A percentile compares a stretch with the other conserved stretches of the same genome.
These are phyloP conservation scores for Penicillium capsulatum DNA, from an alignment of 2,329 filamentous ascomycete genomes.

Conservation along the genomic window DNA sequence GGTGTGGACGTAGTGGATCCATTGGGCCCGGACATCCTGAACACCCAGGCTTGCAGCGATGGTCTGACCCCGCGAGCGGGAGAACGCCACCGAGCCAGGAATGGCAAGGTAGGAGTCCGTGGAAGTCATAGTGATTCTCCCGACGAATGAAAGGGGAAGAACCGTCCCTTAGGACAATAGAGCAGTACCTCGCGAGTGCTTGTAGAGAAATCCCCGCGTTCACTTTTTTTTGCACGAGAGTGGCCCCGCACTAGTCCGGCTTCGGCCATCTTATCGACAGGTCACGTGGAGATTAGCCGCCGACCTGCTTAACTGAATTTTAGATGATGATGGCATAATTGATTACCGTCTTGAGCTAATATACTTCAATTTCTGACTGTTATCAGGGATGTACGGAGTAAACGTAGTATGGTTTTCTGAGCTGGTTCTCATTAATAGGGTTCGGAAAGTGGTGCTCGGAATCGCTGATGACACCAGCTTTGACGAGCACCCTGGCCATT, in stretches of 20 bases:
- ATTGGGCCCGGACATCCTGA: conserved; percentile 45
- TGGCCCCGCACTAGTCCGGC: conserved; percentile 23
- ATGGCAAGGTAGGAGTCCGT: conserved; percentile 35
- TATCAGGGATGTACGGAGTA: too few relatives aligned
- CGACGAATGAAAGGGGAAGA: conserved; percentile 5
- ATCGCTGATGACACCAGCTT: too few relatives aligned
- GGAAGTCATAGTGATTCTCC: conserved; percentile 32
- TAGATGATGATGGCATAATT: too few relatives aligned
- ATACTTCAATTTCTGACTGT: too few relatives aligned
- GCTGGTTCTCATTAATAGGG: too few relatives aligned
- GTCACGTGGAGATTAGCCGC: conserved; percentile 20
- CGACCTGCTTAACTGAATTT: too few relatives aligned
- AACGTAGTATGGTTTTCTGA: too few relatives aligned
- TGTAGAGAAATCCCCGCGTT: conserved; percentile 24
- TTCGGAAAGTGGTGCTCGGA: too few relatives aligned
- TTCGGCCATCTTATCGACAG: conserved; percentile 18
- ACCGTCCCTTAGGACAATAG: conserved; percentile 17
- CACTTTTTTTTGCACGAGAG: conserved; percentile 22
- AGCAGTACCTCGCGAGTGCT: conserved; percentile 25
- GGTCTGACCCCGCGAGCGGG: conserved; percentile 42
- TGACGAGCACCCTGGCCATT: too few relatives aligned
- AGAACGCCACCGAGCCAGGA: conserved; percentile 44
- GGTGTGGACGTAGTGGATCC: conserved; percentile 63
- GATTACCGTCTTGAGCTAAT: too few relatives aligned
- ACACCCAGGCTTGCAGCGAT: conserved; percentile 43